These are phyloP conservation scores for Ilex aquifolium DNA, from an alignment of 257 asterid species.

Conservation along the genomic window DNA sequence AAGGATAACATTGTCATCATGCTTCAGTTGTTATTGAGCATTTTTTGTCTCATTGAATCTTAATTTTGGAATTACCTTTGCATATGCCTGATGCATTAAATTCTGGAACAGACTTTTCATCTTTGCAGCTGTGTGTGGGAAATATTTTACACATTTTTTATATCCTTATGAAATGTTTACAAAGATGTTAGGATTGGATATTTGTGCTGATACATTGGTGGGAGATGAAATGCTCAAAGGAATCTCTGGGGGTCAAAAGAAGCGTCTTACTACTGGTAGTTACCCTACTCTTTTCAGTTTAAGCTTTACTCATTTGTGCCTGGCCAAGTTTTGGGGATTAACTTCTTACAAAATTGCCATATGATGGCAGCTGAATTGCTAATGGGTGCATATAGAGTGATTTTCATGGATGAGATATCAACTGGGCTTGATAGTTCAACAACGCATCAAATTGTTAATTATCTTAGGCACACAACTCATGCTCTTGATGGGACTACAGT, in stretches of 20 bases:
- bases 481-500: constrained; percentile 64
- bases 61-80: too few relatives aligned
- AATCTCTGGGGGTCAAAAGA: constrained; percentile 93
- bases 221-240: constrained; percentile 97
- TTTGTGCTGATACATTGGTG: constrained; percentile 83
- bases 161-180: not conserved
- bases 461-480: constrained; percentile 59
- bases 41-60: too few relatives aligned
- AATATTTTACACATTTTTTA: too few relatives aligned
- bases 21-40: too few relatives aligned
- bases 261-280: constrained; percentile 84
- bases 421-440: constrained; percentile 92
- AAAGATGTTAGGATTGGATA: constrained; percentile 59
- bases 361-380: constrained; percentile 71
- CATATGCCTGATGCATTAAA: too few relatives aligned
- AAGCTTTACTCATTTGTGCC: too few relatives aligned
- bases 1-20: too few relatives aligned
- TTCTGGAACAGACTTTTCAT: too few relatives aligned
- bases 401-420: constrained; percentile 89
- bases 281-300: constrained; percentile 9
- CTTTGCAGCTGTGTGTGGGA: too few relatives aligned
- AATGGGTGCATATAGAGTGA: constrained; percentile 81
- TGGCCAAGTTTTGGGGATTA: too few relatives aligned
- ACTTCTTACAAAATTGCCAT: too few relatives aligned
- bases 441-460: constrained; percentile 70